Conservation (phyloP, 2,329 filamentous ascomycete species). For the Thelonectria blattea region DNA sequence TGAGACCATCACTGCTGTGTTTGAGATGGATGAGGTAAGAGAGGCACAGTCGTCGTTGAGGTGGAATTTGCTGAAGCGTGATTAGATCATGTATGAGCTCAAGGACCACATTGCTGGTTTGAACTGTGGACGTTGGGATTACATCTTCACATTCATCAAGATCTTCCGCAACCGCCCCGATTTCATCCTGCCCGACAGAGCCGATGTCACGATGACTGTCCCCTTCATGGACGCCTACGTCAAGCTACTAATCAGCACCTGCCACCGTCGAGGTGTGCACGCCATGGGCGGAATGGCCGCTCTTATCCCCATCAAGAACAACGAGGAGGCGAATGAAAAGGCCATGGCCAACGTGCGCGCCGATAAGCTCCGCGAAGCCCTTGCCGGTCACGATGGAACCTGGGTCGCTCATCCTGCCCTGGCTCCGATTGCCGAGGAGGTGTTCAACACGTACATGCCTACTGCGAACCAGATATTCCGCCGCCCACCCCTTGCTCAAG, state of each 20-base stretch:
- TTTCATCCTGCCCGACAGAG: slow-evolving; percentile 92
- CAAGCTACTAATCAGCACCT: slow-evolving; percentile 96
- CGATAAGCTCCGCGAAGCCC: slow-evolving; percentile 94
- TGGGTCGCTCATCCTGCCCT: slow-evolving; percentile 98
- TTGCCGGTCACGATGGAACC: slow-evolving; percentile 91
- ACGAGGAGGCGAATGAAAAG: slow-evolving; percentile 86
- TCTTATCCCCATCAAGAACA: slow-evolving; percentile 97
- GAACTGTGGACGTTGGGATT: slow-evolving; percentile 99
- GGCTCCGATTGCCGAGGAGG: slow-evolving; percentile 82
- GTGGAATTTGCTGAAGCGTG: neutral
- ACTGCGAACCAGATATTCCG: slow-evolving; percentile 94
- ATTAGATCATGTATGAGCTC: slow-evolving; percentile 95
- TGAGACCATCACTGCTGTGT: slow-evolving; percentile 95
- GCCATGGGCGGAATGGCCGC: slow-evolving; percentile 99
- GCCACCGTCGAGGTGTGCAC: slow-evolving; percentile 92
- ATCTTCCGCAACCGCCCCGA: slow-evolving; percentile 94
- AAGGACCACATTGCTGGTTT: slow-evolving; percentile 93
- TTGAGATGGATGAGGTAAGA: slow-evolving; percentile 84
- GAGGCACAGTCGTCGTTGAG: neutral
- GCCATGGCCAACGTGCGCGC: slow-evolving; percentile 92
- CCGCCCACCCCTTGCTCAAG: slow-evolving; percentile 69
- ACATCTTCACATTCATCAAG: slow-evolving; percentile 99
- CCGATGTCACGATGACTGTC: slow-evolving; percentile 92
- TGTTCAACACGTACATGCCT: slow-evolving; percentile 98
- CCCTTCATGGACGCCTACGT: slow-evolving; percentile 98